Conservation (phyloP, 148 eudicot species). For the Silene latifolia region DNA sequence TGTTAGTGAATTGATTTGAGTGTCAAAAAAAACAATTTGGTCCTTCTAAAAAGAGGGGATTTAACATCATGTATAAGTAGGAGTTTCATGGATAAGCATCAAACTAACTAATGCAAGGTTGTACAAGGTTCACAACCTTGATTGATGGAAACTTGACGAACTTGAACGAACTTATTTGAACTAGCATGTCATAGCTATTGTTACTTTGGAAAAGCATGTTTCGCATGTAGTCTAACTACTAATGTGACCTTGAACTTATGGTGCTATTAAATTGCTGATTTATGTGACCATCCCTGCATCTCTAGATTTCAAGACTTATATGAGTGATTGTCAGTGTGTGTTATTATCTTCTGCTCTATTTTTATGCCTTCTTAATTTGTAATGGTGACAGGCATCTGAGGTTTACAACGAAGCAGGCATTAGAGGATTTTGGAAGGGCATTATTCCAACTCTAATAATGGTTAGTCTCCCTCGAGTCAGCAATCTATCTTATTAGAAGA, state of each 20-base stretch:
- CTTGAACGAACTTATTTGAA: background rate
- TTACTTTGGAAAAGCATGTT: background rate
- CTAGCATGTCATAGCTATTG: background rate
- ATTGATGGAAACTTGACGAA: too few relatives aligned
- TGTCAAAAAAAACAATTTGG: background rate
- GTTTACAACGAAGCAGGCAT: constrained; percentile 89
- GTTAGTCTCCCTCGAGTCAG: constrained; percentile 31
- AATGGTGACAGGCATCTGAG: constrained; percentile 57
- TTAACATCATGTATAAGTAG: too few relatives aligned
- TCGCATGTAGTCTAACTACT: background rate
- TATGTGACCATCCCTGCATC: background rate
- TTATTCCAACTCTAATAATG: constrained; percentile 86
- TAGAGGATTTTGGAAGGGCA: constrained; percentile 91
- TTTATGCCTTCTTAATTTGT: background rate
- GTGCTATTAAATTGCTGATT: background rate
- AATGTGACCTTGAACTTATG: background rate
- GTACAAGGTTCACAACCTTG: too few relatives aligned
- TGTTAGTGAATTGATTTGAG: background rate
- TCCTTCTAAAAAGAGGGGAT: background rate
- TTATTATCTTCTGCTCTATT: background rate
- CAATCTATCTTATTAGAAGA: background rate
- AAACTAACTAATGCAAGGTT: too few relatives aligned
- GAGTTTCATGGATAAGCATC: too few relatives aligned
- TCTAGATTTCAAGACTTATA: background rate
- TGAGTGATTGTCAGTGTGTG: background rate